Evolutionary conservation across 441 rosid genomes (phyloP).

Genomic region (Bruguiera hainesii): DNA sequence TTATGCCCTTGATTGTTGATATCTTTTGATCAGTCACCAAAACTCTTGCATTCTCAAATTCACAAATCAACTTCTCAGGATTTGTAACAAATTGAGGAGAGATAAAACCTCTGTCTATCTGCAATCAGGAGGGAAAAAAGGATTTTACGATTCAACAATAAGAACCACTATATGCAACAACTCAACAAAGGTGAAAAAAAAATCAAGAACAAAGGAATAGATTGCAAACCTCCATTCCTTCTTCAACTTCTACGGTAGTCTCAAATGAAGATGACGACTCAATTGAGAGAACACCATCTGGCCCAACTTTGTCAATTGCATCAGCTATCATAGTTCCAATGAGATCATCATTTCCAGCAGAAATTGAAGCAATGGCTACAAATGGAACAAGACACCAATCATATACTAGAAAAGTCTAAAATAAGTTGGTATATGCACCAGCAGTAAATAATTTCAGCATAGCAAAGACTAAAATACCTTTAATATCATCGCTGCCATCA

Average conservation of each 20-base stretch:
- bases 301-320: conserved; percentile 98
- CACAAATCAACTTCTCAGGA: conserved; percentile 80
- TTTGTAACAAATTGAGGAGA: conserved; percentile 96
- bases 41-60: conserved; percentile 93
- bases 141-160: background rate
- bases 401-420: background rate
- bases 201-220: background rate
- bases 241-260: conserved; percentile 94
- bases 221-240: conserved; percentile 87
- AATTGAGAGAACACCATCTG: conserved; percentile 97
- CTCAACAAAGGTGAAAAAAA: background rate
- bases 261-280: conserved; percentile 97
- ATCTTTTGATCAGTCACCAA: conserved; percentile 89
- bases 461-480: conserved; percentile 40
- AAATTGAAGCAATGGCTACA: conserved; percentile 85
- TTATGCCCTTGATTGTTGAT: conserved; percentile 80
- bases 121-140: conserved; percentile 17
- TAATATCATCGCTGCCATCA: conserved; percentile 82
- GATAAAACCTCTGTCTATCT: conserved; percentile 94
- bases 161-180: background rate
- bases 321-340: conserved; percentile 94
- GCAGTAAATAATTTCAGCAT: background rate
- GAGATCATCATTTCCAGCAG: conserved; percentile 95
- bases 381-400: background rate
- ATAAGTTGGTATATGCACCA: too few species aligned